Conservation (phyloP, 2,329 filamentous ascomycete species). For the Fusarium siculi region DNA sequence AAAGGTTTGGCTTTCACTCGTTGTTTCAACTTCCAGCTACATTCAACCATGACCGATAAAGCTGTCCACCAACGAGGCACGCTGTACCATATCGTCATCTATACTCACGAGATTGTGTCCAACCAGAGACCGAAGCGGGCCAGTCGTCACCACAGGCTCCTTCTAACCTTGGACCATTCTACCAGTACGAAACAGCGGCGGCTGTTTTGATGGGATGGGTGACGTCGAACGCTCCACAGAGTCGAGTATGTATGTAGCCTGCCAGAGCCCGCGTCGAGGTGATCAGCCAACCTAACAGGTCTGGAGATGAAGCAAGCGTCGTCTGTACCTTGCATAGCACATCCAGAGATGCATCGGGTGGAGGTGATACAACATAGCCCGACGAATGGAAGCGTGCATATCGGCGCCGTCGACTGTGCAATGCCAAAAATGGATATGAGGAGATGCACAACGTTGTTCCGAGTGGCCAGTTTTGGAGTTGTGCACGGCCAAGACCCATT, state of each 20-base stretch:
- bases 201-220: constrained; percentile 28
- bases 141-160: constrained; percentile 33
- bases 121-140: constrained; percentile 28
- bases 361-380: constrained; percentile 45
- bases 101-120: constrained; percentile 14
- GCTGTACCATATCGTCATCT: constrained; percentile 7
- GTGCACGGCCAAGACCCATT: constrained; percentile 39
- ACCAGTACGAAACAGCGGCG: constrained; percentile 13
- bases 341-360: constrained; percentile 36
- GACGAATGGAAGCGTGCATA: constrained; percentile 48
- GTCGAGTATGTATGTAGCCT: constrained; percentile 17
- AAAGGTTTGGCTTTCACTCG: constrained; percentile 17
- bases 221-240: constrained; percentile 40
- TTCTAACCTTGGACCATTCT: constrained; percentile 23
- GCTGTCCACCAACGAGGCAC: constrained; percentile 27
- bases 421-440: constrained; percentile 5
- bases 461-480: constrained; percentile 41
- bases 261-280: constrained; percentile 30
- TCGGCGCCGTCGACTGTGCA: constrained; percentile 32
- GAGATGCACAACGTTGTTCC: constrained; percentile 39
- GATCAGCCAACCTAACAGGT: constrained; percentile 27
- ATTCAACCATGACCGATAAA: constrained; percentile 18
- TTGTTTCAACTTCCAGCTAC: constrained; percentile 31
- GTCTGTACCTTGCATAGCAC: constrained; percentile 45
- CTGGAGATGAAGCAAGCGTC: constrained; percentile 29